Base-by-base conservation (phyloP, 2,329 filamentous ascomycete species). In the Aspergillus terreus region DNA sequence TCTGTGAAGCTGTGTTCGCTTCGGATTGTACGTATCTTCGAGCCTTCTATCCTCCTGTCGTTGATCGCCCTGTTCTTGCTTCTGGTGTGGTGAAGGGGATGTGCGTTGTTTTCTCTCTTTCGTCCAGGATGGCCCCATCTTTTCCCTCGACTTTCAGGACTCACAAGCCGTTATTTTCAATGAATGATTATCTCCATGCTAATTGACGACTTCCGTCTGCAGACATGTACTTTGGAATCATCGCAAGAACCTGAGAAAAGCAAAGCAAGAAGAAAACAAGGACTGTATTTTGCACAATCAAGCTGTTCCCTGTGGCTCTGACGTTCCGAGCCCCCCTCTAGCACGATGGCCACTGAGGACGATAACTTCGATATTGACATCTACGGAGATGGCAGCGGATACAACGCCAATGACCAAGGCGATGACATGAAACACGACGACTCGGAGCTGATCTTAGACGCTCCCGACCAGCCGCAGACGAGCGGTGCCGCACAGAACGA, bases 341-440 rank as follows among this genome's bases (percentile, higher is more conserved):
- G 54, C 66, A 61, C 63, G 52, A 78, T 78, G 75, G 73, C 75
- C 51, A 70, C 80, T 64, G 82, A 85, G 67, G 83, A 85, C 71
- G 83, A 86, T 70, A 84, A 84, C 65, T 86, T 86, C 76, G 83
- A 86, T 62, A 85, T 86, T 76, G 83, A 86, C 68, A 84, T 86
- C 72, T 86, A 86, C 65, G 83, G 83, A 57, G 82, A 86, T 63
- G 81, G 83, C 47, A 71, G 71, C 52, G 66, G 71, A 49, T 75
- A 74, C 53, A 75, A 72, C 58, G 65, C 64, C 46, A 70, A 74
- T 58, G 72, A 73, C 19, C 67, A 83, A 54, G 80, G 81, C 52
- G 70, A 58, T 51, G 56, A 58, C 35, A 53, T 65, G 57, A 73
- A 73, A 49, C 63, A 69, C 30, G 72, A 74, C 25, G 69, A 71